Evolutionary conservation across 305 asterid genomes (phyloP).

Genomic region (Solanum aculeatissimum): DNA sequence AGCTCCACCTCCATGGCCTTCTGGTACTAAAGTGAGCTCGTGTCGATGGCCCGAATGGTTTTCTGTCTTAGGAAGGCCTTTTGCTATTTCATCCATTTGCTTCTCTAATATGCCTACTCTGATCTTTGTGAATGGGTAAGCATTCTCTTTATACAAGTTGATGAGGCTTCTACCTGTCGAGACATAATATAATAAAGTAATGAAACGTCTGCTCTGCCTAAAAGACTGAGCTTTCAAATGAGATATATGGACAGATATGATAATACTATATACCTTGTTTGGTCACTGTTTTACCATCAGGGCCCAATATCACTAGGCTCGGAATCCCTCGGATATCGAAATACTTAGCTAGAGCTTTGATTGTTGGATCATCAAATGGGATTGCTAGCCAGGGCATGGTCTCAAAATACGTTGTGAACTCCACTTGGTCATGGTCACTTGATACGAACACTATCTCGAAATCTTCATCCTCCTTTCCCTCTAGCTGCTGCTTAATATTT

Average conservation of each 20-base stretch:
- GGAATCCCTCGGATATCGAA: conserved; percentile 57
- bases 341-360: conserved; percentile 30
- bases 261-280: conserved; percentile 6
- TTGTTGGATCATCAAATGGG: conserved; percentile 37
- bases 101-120: conserved; percentile 28
- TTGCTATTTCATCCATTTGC: conserved; percentile 40
- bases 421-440: conserved; percentile 36
- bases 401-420: conserved; percentile 25
- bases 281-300: conserved; percentile 61
- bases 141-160: conserved; percentile 44
- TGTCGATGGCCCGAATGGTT: conserved; percentile 39
- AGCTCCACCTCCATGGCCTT: conserved; percentile 63
- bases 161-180: conserved; percentile 38
- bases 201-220: neutral
- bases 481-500: conserved; percentile 24
- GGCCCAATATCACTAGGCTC: conserved; percentile 45
- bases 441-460: conserved; percentile 59
- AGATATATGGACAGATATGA: neutral
- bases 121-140: conserved; percentile 49
- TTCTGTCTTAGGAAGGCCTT: conserved; percentile 29
- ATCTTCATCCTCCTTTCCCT: neutral
- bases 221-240: neutral
- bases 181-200: neutral
- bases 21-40: conserved; percentile 47
- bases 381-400: conserved; percentile 72